phyloP scores from a whole-genome alignment of 2,329 filamentous ascomycete species.

The Neocucurbitaria cava region DNA sequence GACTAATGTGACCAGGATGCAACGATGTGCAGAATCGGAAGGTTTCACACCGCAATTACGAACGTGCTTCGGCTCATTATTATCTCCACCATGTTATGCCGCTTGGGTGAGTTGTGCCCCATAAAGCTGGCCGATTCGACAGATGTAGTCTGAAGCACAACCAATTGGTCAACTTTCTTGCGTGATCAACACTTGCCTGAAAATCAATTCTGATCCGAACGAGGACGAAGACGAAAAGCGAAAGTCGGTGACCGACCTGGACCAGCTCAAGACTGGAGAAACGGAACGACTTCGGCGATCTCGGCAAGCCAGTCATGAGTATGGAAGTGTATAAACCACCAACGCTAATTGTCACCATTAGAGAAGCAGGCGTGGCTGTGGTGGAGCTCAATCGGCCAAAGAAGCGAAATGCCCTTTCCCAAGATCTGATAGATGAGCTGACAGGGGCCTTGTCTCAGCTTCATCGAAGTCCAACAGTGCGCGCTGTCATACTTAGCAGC shows the following conservation, averaged over 20 bases:
- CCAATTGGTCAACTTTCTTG: background rate
- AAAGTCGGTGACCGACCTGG: background rate
- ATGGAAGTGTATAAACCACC: constrained; percentile 8
- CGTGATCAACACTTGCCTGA: background rate
- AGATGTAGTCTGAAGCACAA: background rate
- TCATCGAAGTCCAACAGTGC: constrained; percentile 23
- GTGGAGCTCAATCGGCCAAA: constrained; percentile 62
- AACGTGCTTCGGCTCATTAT: background rate
- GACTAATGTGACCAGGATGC: background rate
- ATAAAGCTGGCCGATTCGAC: constrained; percentile 1
- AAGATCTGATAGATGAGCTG: constrained; percentile 54
- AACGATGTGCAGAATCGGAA: background rate
- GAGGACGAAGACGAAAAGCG: background rate
- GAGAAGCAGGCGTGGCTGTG: constrained; percentile 52
- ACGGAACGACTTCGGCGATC: background rate
- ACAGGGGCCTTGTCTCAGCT: constrained; percentile 31
- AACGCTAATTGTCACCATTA: constrained; percentile 20
- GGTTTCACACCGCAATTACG: constrained; percentile 6
- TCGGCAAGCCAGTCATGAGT: constrained; percentile 1
- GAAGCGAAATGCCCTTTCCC: constrained; percentile 66
- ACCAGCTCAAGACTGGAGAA: too few species aligned
- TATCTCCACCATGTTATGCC: background rate
- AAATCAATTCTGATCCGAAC: background rate
- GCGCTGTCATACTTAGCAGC: constrained; percentile 72
- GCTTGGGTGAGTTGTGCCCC: background rate